Base-by-base conservation (phyloP, 2,329 filamentous ascomycete species). In the Macrophomina pseudophaseolina region DNA sequence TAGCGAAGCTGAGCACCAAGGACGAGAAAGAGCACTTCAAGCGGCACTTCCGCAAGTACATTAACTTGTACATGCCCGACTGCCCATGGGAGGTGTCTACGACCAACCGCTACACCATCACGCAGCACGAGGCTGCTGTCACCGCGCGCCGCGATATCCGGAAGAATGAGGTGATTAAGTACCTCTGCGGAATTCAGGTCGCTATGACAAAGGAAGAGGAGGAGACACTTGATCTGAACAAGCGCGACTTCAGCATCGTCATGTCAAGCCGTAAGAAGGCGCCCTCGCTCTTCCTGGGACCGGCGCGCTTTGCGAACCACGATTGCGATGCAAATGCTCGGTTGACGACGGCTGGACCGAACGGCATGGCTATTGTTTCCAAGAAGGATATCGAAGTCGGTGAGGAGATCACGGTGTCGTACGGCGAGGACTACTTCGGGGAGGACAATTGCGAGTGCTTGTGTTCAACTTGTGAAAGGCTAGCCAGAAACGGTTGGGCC, bases 221-320 rank as follows among this genome's bases (percentile, higher is more conserved):
- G 76, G 86, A 88, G 68, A 88, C 91, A 66, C 86, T 98, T 67
- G 91, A 93, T 32, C 80, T 89, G 69, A 90, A 89, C 68, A 91
- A 95, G 75, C 94, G 94, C 74, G 95, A 99, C 76, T 99, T 99
- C 77, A 97, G 94, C 77, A 94, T 99, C 70, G 94, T 99, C 38
- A 91, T 97, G 74, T 97, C 94, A 69, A 94, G 93, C 71, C 87
- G 95, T 67, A 94, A 91, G 80, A 97, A 97, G 80, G 90, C 90
- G 68, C 91, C 94, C 35, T 97, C 92, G 62, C 83, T 99, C 49
- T 98, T 99, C 76, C 89, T 99, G 76, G 95, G 95, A 0, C 96
- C 95, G 7, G 95, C 95, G 40, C 89, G 95, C 60, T 98, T 99
- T 77, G 93, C 95, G 32, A 99, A 99, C 75, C 95, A 99, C 79